phyloP scores from a whole-genome alignment of 345 rosid species.

The Syzygium oleosum region DNA sequence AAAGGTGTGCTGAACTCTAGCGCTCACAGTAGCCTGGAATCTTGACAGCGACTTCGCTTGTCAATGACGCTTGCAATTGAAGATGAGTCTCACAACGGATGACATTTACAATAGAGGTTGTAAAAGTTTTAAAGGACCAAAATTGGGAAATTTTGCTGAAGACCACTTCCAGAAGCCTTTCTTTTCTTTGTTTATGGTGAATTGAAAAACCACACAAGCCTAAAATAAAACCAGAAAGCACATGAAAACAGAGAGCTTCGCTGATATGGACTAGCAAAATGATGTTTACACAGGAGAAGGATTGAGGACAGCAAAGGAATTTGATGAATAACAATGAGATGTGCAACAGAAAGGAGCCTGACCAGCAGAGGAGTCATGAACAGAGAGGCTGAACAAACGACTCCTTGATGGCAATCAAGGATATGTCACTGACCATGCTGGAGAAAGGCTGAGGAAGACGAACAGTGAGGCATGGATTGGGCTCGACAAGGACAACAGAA shows the following conservation, averaged over 20 bases:
- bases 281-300: background rate
- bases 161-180: background rate
- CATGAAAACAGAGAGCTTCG: background rate
- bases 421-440: background rate
- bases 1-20: background rate
- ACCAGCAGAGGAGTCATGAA: background rate
- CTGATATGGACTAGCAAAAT: background rate
- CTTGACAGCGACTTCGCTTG: too few species aligned
- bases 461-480: background rate
- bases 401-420: background rate
- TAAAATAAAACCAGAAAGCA: background rate
- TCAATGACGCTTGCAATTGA: background rate
- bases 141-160: too few species aligned
- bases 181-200: background rate
- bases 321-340: too few species aligned
- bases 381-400: background rate
- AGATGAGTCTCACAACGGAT: background rate
- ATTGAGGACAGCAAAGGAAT: background rate
- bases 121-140: background rate
- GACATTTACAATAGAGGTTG: background rate
- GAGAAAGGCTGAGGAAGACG: background rate
- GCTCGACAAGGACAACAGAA: background rate
- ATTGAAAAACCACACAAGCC: background rate
- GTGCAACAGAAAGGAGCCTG: background rate
- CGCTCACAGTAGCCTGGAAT: background rate